These are phyloP conservation scores for Penicillium occitanis DNA, from an alignment of 2,329 filamentous ascomycete genomes.

Conservation along the genomic window DNA sequence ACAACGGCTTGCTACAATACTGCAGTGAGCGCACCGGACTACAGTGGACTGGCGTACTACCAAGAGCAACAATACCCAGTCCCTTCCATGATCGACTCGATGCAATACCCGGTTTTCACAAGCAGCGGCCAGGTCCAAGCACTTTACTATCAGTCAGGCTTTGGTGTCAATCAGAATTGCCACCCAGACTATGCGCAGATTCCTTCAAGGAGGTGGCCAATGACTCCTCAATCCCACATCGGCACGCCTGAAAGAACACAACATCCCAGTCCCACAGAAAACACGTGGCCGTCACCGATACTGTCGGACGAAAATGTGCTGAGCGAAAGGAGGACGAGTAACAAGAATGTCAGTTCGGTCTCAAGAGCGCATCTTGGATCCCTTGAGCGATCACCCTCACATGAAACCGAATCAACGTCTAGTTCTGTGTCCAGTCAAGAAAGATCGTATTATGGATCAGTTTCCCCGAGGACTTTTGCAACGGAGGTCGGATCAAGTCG, in stretches of 20 bases:
- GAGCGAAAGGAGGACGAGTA: neutral
- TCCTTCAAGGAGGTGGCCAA: conserved; percentile 28
- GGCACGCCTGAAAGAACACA: conserved; percentile 24
- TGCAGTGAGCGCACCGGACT: conserved; percentile 26
- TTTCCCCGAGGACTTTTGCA: conserved; percentile 9
- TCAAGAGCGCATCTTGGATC: neutral
- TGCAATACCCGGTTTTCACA: conserved; percentile 28
- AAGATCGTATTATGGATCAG: conserved; percentile 7
- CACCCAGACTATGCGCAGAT: conserved; percentile 24
- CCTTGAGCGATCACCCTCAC: conserved; percentile 14
- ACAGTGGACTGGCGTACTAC: conserved; percentile 28
- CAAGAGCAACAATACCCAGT: conserved; percentile 27
- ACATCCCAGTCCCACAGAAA: conserved; percentile 19
- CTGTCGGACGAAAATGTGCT: conserved; percentile 13
- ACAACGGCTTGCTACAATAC: conserved; percentile 26
- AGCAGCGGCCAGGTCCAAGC: conserved; percentile 28
- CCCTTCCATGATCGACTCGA: conserved; percentile 26
- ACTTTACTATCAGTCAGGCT: conserved; percentile 28
- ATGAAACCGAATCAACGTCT: conserved; percentile 14
- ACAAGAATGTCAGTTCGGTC: neutral
- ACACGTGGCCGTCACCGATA: conserved; percentile 17
- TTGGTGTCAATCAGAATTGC: conserved; percentile 24
- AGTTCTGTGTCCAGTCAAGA: conserved; percentile 12
- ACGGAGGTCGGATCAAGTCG: conserved; percentile 20
- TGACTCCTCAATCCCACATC: conserved; percentile 28